Evolutionary conservation across 345 rosid genomes (phyloP).

Genomic region (Brassica rapa): DNA sequence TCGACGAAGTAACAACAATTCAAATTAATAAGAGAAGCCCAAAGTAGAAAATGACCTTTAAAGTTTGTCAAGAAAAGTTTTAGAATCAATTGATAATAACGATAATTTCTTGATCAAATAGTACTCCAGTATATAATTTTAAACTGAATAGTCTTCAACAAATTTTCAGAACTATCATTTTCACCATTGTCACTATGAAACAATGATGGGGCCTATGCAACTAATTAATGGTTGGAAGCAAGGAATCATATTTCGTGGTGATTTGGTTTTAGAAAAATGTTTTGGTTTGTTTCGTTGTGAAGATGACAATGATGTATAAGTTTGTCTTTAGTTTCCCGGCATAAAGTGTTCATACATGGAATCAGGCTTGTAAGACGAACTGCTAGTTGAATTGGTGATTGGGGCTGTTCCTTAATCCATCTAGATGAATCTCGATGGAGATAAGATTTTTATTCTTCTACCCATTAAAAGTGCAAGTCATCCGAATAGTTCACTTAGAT

Average conservation of each 20-base stretch:
- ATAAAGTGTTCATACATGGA: neutral
- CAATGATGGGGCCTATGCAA: constrained; percentile 9
- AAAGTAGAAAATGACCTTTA: neutral
- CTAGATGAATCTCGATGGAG: no score
- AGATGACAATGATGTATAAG: neutral
- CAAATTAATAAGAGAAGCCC: constrained; percentile 2
- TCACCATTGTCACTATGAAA: constrained; percentile 21
- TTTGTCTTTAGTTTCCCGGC: neutral
- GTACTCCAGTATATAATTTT: neutral
- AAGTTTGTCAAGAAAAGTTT: constrained; percentile 2
- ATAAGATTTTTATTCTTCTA: no score
- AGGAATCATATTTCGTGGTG: neutral
- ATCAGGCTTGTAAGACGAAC: neutral
- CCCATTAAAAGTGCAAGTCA: no score
- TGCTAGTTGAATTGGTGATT: neutral
- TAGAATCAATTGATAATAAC: constrained; percentile 6
- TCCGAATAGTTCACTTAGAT: no score
- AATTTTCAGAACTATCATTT: constrained; percentile 32
- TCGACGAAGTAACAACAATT: neutral
- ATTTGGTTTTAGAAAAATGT: neutral
- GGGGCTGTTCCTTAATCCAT: no score
- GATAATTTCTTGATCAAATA: constrained; percentile 2
- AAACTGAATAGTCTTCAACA: constrained; percentile 32
- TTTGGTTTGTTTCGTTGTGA: neutral
- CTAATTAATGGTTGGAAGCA: constrained; percentile 26